These are phyloP conservation scores for Corniculantispora saksenae DNA, from an alignment of 2,329 filamentous ascomycete species.

Conservation along the genomic window DNA sequence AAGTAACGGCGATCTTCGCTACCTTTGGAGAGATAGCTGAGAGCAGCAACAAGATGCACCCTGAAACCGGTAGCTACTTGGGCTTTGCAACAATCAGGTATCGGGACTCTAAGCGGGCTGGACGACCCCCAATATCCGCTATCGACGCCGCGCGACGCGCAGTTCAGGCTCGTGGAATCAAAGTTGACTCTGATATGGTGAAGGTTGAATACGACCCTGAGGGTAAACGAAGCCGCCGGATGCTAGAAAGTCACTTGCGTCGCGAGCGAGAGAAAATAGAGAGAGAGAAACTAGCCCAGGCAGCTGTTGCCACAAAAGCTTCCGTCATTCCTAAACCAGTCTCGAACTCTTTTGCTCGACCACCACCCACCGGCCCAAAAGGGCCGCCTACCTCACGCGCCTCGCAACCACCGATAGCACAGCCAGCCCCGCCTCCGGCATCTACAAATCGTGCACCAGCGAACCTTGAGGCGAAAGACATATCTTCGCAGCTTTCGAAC, in stretches of 20 bases:
- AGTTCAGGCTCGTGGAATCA: slow-evolving; percentile 72
- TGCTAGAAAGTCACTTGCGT: slow-evolving; percentile 74
- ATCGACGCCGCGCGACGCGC: slow-evolving; percentile 81
- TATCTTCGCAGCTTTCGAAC: slow-evolving; percentile 69
- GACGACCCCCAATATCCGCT: slow-evolving; percentile 58
- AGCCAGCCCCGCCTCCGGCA: slow-evolving; percentile 35
- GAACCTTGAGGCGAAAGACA: slow-evolving; percentile 64
- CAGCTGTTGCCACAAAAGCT: slow-evolving; percentile 31
- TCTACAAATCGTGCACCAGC: slow-evolving; percentile 37
- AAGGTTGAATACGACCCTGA: slow-evolving; percentile 88
- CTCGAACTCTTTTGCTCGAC: slow-evolving; percentile 37
- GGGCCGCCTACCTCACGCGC: slow-evolving; percentile 57
- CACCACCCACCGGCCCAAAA: slow-evolving; percentile 83
- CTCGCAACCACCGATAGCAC: slow-evolving; percentile 44
- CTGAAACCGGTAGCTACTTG: slow-evolving; percentile 88
- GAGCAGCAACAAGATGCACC: slow-evolving; percentile 92
- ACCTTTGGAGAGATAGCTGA: slow-evolving; percentile 85
- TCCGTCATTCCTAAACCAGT: slow-evolving; percentile 41
- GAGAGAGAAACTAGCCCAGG: slow-evolving; percentile 34
- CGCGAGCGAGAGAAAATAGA: slow-evolving; percentile 64
- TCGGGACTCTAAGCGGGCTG: slow-evolving; percentile 63
- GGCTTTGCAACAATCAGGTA: slow-evolving; percentile 93
- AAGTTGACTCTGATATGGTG: slow-evolving; percentile 75
- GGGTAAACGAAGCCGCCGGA: slow-evolving; percentile 75
- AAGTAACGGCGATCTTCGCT: slow-evolving; percentile 74